Evolutionary conservation across 345 rosid genomes (phyloP), one percentile per base, ranked within the genome.

Genomic region (Eucalyptus microcorys): DNA sequence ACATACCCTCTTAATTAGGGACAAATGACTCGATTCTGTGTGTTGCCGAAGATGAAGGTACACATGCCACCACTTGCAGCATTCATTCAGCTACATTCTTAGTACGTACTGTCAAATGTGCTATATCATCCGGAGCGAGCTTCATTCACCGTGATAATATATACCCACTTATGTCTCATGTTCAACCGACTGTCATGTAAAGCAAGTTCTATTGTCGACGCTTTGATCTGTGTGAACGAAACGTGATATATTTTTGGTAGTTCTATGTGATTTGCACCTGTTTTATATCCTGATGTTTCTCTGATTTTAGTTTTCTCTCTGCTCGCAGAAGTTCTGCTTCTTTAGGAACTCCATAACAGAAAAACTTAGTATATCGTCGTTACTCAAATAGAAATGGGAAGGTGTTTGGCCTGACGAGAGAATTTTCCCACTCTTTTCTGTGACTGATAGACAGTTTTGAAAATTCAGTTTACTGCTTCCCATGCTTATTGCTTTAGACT

Each of bases 1-100:
- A 96, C 90, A 93, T 97, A 71, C 96, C 97, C 32, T 92, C 96
- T 4, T 50, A 86, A 52, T 21, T 53, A 12, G 47, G 48, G 43
- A 86, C 11, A 52, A 53, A 86, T 53, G 43, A 86, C 61, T 34
- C 7, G 45, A 76, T 76, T 40, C 84, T 7, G 5, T 21, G 5
- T 76, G 30, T 40, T 40, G 30, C 27, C 15, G 8, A 76, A 76
- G 30, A n/a, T 14, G 37, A 76, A 76, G 83, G 83, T 76, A 21
- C 45, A 21, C 83, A 21, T 43, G 24, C 59, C 61, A 34, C 66
- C 10, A 2, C 5, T 49, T 17, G 61, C 42, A 86, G 66, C 45
- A 34, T 57, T 34, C 61, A 34, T 52, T 57, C 87, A 47, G 24
- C 24, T 86, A 57, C 64, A 34, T 34, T 52, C 45, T 49, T 26